Base-by-base conservation (phyloP, 352 stramenopile genomes). In the Elongisporangium undulatum region DNA sequence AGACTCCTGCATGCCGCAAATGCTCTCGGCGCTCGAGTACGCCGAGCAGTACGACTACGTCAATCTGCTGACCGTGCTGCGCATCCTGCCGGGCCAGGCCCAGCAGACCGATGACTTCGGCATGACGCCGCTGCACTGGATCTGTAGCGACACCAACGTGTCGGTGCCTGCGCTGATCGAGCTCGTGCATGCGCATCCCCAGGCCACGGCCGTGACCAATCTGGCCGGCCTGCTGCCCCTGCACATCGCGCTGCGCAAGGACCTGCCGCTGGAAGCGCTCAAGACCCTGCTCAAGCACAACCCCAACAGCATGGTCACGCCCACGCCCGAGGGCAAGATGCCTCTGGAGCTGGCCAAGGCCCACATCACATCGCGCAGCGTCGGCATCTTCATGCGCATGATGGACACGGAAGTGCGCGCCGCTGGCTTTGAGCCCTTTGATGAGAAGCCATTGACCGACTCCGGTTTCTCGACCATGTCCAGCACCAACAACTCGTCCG, bases 81-180 rank as follows among this genome's bases (percentile, higher is more conserved):
- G 79, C 38, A 68, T 82, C 51, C 67, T 66, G 15, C 75, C 75
- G 0, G 58, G 62, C 50, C 68, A 90, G 21, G 78, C 79, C 21
- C 62, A 70, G 21, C 72, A 69, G 10, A 59, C 63, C 16, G 75
- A 85, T 59, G 69, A 75, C 66, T 90, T 89, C 53, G 85, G 82
- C 50, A 94, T 94, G 85, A 88, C 87, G 34, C 74, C 82, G 51
- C 68, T 94, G n/a, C 85, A 94, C 60, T 94, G 85, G 85, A 68
- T 82, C 53, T 94, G 85, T 62, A 91, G 79, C 17, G 77, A 87
- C 23, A 54, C 70, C 5, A 67, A 63, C 52, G 82, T 79, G 17
- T 67, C 80, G 50, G 55, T 75, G 51, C 77, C 67, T 13, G 77
- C 84, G 5, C 56, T 92, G 24, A 56, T 78, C n/a, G 69, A 71